Evolutionary conservation across 2,329 filamentous ascomycete species (phyloP).

Genomic region (Colletotrichum aenigma): DNA sequence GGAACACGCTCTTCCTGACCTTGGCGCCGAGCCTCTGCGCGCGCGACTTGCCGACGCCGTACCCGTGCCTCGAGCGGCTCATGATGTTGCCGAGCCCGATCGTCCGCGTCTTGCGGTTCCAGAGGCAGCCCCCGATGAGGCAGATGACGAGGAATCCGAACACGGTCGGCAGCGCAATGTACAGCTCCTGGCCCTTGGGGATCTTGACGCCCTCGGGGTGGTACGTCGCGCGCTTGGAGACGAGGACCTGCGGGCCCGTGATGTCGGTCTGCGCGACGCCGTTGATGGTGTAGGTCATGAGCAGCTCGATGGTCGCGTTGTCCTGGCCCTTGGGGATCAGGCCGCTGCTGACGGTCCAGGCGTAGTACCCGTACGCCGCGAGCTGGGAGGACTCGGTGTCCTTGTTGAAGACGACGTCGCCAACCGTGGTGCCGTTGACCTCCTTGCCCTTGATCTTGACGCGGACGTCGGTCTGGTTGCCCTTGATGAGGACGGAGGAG

Average conservation of each 20-base stretch:
- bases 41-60: constrained; percentile 44
- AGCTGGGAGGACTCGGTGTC: constrained; percentile 11
- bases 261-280: constrained; percentile 36
- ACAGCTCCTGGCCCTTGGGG: constrained; percentile 45
- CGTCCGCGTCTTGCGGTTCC: constrained; percentile 54
- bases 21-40: constrained; percentile 35
- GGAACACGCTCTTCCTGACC: constrained; percentile 32
- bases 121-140: constrained; percentile 58
- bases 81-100: constrained; percentile 59
- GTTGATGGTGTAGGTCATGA: constrained; percentile 35
- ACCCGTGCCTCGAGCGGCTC: constrained; percentile 48
- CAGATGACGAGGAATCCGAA: constrained; percentile 52
- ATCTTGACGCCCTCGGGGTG: constrained; percentile 32
- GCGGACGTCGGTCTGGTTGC: constrained; percentile 35
- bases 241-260: constrained; percentile 45
- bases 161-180: constrained; percentile 57
- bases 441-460: constrained; percentile 40
- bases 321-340: constrained; percentile 22
- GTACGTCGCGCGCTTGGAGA: constrained; percentile 39
- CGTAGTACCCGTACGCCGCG: constrained; percentile 34
- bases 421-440: constrained; percentile 40
- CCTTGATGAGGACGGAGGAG: constrained; percentile 50
- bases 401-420: constrained; percentile 16
- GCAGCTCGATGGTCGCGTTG: constrained; percentile 31
- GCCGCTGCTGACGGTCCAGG: constrained; percentile 29